phyloP scores from a whole-genome alignment of 116 monocot species.

The Zostera marina region DNA sequence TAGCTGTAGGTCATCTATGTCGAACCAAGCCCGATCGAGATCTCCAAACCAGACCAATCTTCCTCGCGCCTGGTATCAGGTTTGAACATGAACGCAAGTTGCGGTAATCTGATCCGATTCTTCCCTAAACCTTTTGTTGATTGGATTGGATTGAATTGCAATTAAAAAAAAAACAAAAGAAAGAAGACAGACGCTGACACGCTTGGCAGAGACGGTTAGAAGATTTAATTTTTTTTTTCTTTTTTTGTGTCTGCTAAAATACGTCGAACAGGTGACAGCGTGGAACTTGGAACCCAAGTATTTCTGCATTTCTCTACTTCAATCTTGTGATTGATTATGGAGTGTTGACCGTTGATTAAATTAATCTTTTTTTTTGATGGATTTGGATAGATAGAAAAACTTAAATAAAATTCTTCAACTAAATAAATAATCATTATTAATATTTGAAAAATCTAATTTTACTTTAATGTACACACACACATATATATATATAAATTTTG shows the following conservation, averaged over 20 bases:
- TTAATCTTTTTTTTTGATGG: no score
- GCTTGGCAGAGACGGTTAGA: not conserved
- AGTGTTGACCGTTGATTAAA: no score
- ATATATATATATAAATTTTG: no score
- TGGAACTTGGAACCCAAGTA: not conserved
- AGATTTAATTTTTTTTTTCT: not conserved
- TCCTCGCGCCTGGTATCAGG: not conserved
- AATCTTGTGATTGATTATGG: no score
- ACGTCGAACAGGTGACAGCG: not conserved
- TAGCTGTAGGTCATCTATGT: conserved; percentile 10
- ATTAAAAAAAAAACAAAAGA: not conserved
- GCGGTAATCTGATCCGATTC: not conserved
- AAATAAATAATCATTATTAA: no score
- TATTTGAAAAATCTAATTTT: no score
- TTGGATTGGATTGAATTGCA: no score
- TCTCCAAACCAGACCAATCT: not conserved
- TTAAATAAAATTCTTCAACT: no score
- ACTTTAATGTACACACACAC: no score
- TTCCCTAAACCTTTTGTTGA: not conserved
- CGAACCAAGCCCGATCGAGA: not conserved
- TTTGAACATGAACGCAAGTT: not conserved
- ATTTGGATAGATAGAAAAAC: no score
- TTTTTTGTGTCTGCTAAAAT: not conserved
- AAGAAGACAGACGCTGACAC: not conserved
- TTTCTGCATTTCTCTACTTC: no score